phyloP scores from a whole-genome alignment of 495 filamentous ascomycete genomes.

The Chaetomium tenue region DNA sequence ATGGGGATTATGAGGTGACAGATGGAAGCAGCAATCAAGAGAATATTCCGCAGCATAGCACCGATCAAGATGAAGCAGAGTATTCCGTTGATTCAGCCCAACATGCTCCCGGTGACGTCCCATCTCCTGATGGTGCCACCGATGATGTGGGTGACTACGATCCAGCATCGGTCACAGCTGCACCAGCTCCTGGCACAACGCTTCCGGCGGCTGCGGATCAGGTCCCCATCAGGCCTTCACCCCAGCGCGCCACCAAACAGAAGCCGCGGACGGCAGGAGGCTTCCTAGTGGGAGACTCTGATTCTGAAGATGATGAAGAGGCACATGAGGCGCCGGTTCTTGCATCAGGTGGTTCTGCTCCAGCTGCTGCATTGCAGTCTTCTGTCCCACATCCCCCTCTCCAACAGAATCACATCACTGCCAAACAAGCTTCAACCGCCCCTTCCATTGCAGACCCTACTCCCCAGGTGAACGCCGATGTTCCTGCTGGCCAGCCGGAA shows the following conservation, averaged over 20 bases:
- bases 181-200: slow-evolving; percentile 14
- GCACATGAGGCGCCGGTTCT: slow-evolving; percentile 35
- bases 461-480: slow-evolving; percentile 30
- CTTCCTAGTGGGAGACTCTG: slow-evolving; percentile 76
- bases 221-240: slow-evolving; percentile 35
- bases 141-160: slow-evolving; percentile 53
- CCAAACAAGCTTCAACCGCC: slow-evolving; percentile 26
- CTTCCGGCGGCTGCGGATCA: slow-evolving; percentile 33
- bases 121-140: slow-evolving; percentile 38
- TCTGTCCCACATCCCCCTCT: slow-evolving; percentile 25
- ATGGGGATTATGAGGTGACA: slow-evolving; percentile 52
- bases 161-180: slow-evolving; percentile 46
- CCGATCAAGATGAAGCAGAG: slow-evolving; percentile 44
- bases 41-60: slow-evolving; percentile 55
- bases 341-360: slow-evolving; percentile 25
- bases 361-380: slow-evolving; percentile 20
- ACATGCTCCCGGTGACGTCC: slow-evolving; percentile 47
- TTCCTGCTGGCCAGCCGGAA: slow-evolving; percentile 15
- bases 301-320: slow-evolving; percentile 38
- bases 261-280: slow-evolving; percentile 74
- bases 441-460: slow-evolving; percentile 26
- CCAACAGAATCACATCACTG: slow-evolving; percentile 29
- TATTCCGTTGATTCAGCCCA: slow-evolving; percentile 48
- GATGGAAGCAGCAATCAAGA: slow-evolving; percentile 49
- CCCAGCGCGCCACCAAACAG: slow-evolving; percentile 48